Percentiles rank a stretch among this genome's conserved stretches.
Evolutionary conservation across 768 basidiomycete species (phyloP).

Genomic region (Hericium rajendrae): DNA sequence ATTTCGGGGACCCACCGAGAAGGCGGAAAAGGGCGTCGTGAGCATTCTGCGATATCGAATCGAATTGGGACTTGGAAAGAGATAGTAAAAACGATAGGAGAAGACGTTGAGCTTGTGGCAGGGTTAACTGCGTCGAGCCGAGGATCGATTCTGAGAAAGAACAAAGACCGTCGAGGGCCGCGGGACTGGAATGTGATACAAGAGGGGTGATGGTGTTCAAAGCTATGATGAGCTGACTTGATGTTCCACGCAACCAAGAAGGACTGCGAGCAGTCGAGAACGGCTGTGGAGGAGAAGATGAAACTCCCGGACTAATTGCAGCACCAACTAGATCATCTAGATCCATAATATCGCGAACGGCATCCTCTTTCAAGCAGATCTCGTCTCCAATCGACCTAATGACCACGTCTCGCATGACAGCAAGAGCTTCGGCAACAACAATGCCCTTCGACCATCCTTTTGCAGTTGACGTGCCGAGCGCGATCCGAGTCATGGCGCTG

Average conservation of each 20-base stretch:
- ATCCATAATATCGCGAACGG: slow-evolving; percentile 44
- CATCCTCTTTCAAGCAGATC: slow-evolving; percentile 53
- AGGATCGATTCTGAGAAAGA: slow-evolving; percentile 48
- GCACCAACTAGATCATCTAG: slow-evolving; percentile 29
- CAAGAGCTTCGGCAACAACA: slow-evolving; percentile 46
- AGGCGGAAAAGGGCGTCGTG: slow-evolving; percentile 35
- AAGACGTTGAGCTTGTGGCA: slow-evolving; percentile 59
- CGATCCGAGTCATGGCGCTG: slow-evolving; percentile 65
- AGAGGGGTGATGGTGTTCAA: slow-evolving; percentile 67
- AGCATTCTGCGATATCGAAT: slow-evolving; percentile 43
- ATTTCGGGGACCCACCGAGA: slow-evolving; percentile 30
- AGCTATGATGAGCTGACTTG: slow-evolving; percentile 77
- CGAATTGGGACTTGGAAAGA: slow-evolving; percentile 50
- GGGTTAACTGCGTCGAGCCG: slow-evolving; percentile 43
- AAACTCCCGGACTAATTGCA: no score
- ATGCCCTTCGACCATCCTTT: slow-evolving; percentile 73
- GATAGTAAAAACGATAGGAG: slow-evolving; percentile 67
- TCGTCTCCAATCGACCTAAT: slow-evolving; percentile 56
- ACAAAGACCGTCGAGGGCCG: slow-evolving; percentile 50
- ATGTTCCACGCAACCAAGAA: slow-evolving; percentile 74
- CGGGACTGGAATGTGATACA: slow-evolving; percentile 59
- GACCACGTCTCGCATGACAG: slow-evolving; percentile 45
- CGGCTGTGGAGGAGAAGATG: not conserved
- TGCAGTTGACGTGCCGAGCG: slow-evolving; percentile 40
- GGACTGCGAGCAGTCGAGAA: slow-evolving; percentile 23